These are phyloP conservation scores for Epichloe aotearoae DNA, from an alignment of 2,329 filamentous ascomycete genomes.

Conservation along the genomic window DNA sequence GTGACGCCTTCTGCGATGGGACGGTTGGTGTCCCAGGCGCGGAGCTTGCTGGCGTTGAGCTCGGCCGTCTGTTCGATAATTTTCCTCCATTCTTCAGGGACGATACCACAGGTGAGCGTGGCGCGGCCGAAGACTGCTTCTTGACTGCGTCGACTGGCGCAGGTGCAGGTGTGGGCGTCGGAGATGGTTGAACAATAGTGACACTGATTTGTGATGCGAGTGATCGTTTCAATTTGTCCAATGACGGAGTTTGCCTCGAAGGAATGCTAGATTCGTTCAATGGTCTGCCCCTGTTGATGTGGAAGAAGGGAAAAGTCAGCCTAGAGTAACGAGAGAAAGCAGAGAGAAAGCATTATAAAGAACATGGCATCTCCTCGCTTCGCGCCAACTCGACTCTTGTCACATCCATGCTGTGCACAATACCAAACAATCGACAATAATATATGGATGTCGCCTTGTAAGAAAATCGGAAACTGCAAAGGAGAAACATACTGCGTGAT, in stretches of 20 bases:
- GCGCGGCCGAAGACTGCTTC: constrained; percentile 4
- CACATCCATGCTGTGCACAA: constrained; percentile 1
- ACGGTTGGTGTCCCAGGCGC: background rate
- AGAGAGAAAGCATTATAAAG: background rate
- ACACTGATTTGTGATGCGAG: constrained; percentile 17
- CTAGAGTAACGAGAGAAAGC: background rate
- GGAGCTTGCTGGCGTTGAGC: constrained; percentile 6
- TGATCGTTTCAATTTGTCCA: constrained; percentile 28
- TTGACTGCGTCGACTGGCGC: constrained; percentile 1
- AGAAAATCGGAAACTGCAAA: constrained; percentile 9
- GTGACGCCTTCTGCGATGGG: background rate
- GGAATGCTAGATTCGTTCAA: constrained; percentile 43
- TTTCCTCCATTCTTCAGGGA: constrained; percentile 7
- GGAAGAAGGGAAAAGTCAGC: background rate
- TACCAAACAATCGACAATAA: background rate
- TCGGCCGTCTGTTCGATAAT: constrained; percentile 5
- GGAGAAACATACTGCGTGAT: constrained; percentile 42
- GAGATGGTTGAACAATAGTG: constrained; percentile 7
- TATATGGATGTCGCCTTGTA: constrained; percentile 5
- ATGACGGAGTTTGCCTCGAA: constrained; percentile 29
- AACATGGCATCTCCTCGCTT: background rate
- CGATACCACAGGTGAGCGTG: constrained; percentile 6
- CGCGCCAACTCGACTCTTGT: background rate
- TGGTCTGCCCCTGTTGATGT: constrained; percentile 21
- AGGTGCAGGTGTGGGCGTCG: constrained; percentile 2